phyloP scores from a whole-genome alignment of 176 grass and related monocot genomes.

The Oryza longistaminata region DNA sequence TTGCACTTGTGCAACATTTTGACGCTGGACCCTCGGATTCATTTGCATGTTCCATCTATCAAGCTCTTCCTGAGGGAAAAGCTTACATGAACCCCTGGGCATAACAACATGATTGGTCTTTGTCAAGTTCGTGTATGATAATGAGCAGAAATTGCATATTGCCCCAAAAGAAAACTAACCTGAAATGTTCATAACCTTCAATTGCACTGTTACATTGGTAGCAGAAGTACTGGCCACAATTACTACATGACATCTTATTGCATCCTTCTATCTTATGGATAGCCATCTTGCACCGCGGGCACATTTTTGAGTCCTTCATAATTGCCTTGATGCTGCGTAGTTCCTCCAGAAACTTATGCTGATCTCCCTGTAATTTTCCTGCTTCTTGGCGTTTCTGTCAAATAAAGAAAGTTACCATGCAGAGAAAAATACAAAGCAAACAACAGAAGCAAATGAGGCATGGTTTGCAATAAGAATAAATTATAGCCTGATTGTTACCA shows the following conservation, averaged over 20 bases:
- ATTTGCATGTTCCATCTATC: conserved; percentile 68
- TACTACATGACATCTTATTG: conserved; percentile 77
- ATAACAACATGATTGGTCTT: conserved; percentile 22
- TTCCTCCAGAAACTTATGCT: conserved; percentile 60
- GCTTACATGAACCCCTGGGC: conserved; percentile 53
- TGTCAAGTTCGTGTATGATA: conserved; percentile 5
- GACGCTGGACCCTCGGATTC: conserved; percentile 53
- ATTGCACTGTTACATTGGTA: conserved; percentile 74
- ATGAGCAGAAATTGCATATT: conserved; percentile 10
- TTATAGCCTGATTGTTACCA: background rate
- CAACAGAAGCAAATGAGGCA: background rate
- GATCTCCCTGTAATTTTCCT: conserved; percentile 41
- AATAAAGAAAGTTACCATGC: conserved; percentile 31
- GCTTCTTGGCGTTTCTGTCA: conserved; percentile 53
- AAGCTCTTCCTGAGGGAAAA: conserved; percentile 68
- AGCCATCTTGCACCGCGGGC: conserved; percentile 74
- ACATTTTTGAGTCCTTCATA: conserved; percentile 72
- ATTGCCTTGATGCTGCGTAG: conserved; percentile 63
- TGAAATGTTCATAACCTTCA: conserved; percentile 86
- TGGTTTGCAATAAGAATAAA: background rate
- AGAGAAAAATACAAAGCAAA: conserved; percentile 7
- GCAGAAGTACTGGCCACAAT: conserved; percentile 68
- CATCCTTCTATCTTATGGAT: conserved; percentile 80
- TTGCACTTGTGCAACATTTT: conserved; percentile 46
- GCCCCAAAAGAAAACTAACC: conserved; percentile 34